Base-by-base conservation (phyloP, 2,329 filamentous ascomycete genomes). In the Leptographium procerum region DNA sequence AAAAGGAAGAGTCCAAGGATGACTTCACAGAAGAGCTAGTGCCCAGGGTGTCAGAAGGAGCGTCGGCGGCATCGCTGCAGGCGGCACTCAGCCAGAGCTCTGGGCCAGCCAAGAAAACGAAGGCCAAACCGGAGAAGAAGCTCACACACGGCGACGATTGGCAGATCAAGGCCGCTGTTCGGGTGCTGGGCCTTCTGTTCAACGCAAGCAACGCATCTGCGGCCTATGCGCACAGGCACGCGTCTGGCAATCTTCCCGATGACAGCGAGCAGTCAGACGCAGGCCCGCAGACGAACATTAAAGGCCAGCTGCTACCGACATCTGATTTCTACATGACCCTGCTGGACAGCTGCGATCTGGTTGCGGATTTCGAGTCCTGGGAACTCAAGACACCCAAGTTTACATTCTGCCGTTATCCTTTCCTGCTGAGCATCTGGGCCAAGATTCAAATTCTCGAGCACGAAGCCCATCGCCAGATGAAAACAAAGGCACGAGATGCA, bases 391-490 rank as follows among this genome's bases (percentile, higher is more conserved):
- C 80, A 56, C 79, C 80, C 24, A 89, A 84, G 64, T 96, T 96
- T 68, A 82, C 88, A 0, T 95, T 96, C 67, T 96, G 91, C 68
- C 89, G 95, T 68, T 95, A 95, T 66, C 90, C 91, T 0, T 95
- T 96, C 66, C 85, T 96, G 64, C 77, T 96, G 47, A 95, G 90
- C 61, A 91, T 96, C 63, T 91, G 89, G 76, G 87, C 91, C 31
- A 96, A 96, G 71, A 95, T 94, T 60, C 87, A 87, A 63, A 92
- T 96, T 52, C 77, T 96, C 65, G 90, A 96, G 67, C 83, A 95
- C 66, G 91, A 96, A 70, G 89, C 90, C 9, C 83, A 86, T 62
- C 82, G 91, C 9, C 90, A 96, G 70, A 96, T 96, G 91, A 86
- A 90, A 66, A 84, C 83, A 62, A 92, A 90, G 69, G 91, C 91